phyloP scores from a whole-genome alignment of 768 basidiomycete genomes.

The Sporobolomyces pararoseus region DNA sequence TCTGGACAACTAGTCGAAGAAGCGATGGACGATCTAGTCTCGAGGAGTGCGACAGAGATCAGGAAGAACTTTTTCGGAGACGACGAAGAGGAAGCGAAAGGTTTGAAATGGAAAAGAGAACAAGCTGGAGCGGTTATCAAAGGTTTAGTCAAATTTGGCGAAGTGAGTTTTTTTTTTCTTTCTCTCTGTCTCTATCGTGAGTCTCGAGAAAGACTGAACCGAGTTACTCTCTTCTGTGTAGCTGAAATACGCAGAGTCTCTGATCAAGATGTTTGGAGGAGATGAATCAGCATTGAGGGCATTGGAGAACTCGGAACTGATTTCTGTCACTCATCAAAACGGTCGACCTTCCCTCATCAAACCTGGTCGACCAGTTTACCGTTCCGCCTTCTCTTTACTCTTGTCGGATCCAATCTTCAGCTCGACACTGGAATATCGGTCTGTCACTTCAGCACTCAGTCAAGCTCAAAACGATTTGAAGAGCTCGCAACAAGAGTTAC shows the following conservation, averaged over 20 bases:
- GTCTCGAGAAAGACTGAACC: not conserved
- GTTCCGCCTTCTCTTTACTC: conserved; percentile 76
- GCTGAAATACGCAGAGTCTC: conserved; percentile 75
- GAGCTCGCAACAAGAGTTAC: conserved; percentile 54
- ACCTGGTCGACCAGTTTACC: conserved; percentile 86
- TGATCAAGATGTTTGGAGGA: conserved; percentile 87
- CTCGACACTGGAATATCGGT: conserved; percentile 25
- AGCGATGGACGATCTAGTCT: conserved; percentile 65
- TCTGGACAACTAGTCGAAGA: conserved; percentile 38
- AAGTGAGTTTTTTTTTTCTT: conserved; percentile 46
- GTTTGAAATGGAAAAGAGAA: conserved; percentile 73
- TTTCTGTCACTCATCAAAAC: conserved; percentile 70
- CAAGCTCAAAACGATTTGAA: conserved; percentile 56
- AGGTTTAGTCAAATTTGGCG: conserved; percentile 62
- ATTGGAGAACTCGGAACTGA: conserved; percentile 81
- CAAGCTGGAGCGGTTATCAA: conserved; percentile 84
- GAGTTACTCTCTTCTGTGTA: conserved; percentile 48
- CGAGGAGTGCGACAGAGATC: conserved; percentile 71
- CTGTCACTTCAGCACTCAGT: conserved; percentile 18
- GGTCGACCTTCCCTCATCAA: conserved; percentile 77
- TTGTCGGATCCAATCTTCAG: conserved; percentile 61
- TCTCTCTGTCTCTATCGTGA: too few species aligned
- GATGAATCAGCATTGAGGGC: conserved; percentile 72
- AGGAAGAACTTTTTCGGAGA: conserved; percentile 91
- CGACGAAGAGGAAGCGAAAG: conserved; percentile 80